Evolutionary conservation across 1,284 basidiomycete genomes (phyloP), one percentile per base, ranked within the genome.

Genomic region (Trichosporon sp.): DNA sequence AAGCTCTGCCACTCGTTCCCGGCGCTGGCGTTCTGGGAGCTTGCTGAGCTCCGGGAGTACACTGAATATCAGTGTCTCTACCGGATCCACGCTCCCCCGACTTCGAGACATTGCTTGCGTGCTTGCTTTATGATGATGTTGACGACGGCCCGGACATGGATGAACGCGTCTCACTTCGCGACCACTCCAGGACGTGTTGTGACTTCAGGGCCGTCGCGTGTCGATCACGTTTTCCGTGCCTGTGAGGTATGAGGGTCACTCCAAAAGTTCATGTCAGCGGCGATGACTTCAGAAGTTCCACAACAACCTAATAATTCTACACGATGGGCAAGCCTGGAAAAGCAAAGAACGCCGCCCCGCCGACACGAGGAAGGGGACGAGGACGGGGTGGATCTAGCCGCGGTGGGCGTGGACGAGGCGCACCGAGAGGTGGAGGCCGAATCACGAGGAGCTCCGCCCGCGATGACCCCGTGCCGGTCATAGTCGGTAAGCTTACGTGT

Each of bases 51-150:
- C 66, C 1, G 76, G 76, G 11, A 78, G 65, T 31, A 73, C 66
- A 5, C 74, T 58, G 63, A 71, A 72, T 21, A 77, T 67, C 23
- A 78, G 70, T 31, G 74, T 73, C 61, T 77, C 76, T 36, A 78
- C 69, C 4, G 70, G 9, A 71, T 65, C 21, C n/a, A 44, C 58
- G 27, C 36, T 40, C 37, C 56, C 54, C 60, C 49, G 27, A 27
- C 49, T 31, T 54, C 49, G 49, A 54, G 49, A 54, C 49, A 54
- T 54, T 54, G 49, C 49, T 54, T 54, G 25, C 7, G 40, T 67
- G 64, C 2, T 64, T 44, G 40, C 40, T 44, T 19, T n/a, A 66
- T 10, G 68, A 58, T 14, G 69, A 32, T 33, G 65, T 44, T 37
- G 62, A 60, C 19, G 62, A 61, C 10, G 68, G 67, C 8, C 33